Percentiles rank a stretch among this genome's conserved stretches.
Conservation (phyloP, 2,329 filamentous ascomycete species). For the Cladophialophora yegresii region DNA sequence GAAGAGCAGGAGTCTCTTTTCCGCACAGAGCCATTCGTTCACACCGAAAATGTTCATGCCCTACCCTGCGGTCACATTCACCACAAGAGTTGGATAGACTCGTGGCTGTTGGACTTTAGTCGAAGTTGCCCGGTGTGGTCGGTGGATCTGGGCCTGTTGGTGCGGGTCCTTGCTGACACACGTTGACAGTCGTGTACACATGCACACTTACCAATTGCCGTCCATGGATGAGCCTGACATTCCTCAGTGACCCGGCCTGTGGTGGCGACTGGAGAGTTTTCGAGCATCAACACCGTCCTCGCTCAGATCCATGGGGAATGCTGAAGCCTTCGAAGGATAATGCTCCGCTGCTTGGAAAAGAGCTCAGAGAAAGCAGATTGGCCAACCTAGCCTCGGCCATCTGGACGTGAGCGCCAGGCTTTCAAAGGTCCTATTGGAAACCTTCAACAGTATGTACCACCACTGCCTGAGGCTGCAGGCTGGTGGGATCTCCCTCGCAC, state of each 20-base stretch:
- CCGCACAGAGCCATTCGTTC: conserved; percentile 9
- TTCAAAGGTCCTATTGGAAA: no score
- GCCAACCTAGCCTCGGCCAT: no score
- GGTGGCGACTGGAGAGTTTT: background rate
- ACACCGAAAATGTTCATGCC: conserved; percentile 9
- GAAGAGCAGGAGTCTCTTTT: conserved; percentile 15
- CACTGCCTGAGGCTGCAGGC: no score
- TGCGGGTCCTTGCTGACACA: background rate
- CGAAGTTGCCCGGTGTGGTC: conserved; percentile 20
- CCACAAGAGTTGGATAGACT: conserved; percentile 17
- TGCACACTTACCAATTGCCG: conserved; percentile 6
- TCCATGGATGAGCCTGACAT: background rate
- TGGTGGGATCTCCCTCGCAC: no score
- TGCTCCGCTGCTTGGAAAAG: background rate
- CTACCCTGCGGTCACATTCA: conserved; percentile 20
- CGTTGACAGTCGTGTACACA: conserved; percentile 8
- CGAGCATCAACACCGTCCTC: background rate
- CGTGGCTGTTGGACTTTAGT: conserved; percentile 16
- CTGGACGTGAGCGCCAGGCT: no score
- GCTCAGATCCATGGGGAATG: background rate
- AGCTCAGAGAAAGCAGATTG: no score
- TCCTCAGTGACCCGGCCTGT: conserved; percentile 1
- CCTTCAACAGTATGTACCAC: no score
- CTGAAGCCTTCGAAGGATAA: background rate
- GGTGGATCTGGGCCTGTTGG: background rate